Percentiles rank a stretch among this genome's conserved stretches.
phyloP scores from a whole-genome alignment of 2,329 filamentous ascomycete species.

The Fusarium sp. region DNA sequence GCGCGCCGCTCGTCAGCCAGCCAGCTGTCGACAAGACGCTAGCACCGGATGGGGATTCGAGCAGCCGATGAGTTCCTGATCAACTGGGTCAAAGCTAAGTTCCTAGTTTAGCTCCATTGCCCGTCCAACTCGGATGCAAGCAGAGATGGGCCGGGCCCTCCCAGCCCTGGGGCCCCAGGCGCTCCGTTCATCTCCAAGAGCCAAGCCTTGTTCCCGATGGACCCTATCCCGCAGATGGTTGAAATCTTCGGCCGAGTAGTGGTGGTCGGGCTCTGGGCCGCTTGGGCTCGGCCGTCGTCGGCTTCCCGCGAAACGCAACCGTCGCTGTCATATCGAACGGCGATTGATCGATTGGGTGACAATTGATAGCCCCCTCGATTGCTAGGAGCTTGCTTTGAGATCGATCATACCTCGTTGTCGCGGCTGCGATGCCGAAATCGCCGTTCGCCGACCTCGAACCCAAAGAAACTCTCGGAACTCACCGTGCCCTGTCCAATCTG shows the following conservation, averaged over 20 bases:
- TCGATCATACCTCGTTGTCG: slow-evolving; percentile 9
- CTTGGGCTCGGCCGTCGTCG: slow-evolving; percentile 34
- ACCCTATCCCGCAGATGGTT: slow-evolving; percentile 11
- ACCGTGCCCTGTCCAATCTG: slow-evolving; percentile 19
- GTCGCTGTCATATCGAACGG: not conserved
- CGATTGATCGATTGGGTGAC: not conserved
- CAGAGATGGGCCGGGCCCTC: slow-evolving; percentile 9
- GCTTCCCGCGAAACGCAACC: slow-evolving; percentile 25
- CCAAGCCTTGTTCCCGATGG: slow-evolving; percentile 19
- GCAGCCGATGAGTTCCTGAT: slow-evolving; percentile 23
- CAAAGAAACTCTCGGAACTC: slow-evolving; percentile 12
- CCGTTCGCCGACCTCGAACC: slow-evolving; percentile 4
- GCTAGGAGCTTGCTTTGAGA: slow-evolving; percentile 2
- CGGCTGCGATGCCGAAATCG: slow-evolving; percentile 5
- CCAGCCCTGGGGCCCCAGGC: slow-evolving; percentile 16
- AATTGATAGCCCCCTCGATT: slow-evolving; percentile 3
- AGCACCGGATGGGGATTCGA: slow-evolving; percentile 12
- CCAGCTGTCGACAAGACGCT: slow-evolving; percentile 15
- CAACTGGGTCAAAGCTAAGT: slow-evolving; percentile 32
- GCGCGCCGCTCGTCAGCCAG: not conserved
- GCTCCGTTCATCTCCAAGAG: slow-evolving; percentile 5
- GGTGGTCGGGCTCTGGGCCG: slow-evolving; percentile 8
- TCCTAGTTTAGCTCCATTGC: slow-evolving; percentile 17
- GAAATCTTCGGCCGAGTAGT: slow-evolving; percentile 37
- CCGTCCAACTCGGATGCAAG: slow-evolving; percentile 4